These are phyloP conservation scores for Brassica napus DNA, from an alignment of 345 rosid genomes.

Conservation along the genomic window DNA sequence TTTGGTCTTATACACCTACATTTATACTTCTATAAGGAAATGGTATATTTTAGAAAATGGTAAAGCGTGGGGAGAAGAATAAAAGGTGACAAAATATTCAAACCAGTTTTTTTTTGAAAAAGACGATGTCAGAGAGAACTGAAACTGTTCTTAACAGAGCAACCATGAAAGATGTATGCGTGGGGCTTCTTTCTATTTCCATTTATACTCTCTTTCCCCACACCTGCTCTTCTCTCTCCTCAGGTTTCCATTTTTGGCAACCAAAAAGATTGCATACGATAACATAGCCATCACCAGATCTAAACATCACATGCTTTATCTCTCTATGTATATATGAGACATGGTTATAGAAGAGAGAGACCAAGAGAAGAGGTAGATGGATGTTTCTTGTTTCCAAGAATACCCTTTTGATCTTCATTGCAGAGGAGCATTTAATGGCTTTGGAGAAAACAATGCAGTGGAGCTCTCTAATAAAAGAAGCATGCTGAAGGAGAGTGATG, in stretches of 20 bases:
- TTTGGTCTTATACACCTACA: conserved; percentile 23
- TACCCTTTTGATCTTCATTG: conserved; percentile 27
- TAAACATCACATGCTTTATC: conserved; percentile 21
- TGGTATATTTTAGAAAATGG: conserved; percentile 13
- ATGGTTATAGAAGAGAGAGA: conserved; percentile 8
- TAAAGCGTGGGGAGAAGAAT: conserved; percentile 32
- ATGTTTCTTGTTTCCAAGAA: conserved; percentile 28
- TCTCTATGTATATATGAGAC: conserved; percentile 20
- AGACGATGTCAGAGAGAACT: conserved; percentile 35
- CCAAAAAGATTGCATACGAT: conserved; percentile 26
- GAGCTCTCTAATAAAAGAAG: conserved; percentile 1
- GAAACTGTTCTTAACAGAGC: conserved; percentile 41
- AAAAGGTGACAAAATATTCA: conserved; percentile 29
- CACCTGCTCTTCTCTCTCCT: conserved; percentile 28
- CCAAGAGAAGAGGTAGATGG: conserved; percentile 27
- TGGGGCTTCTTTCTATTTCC: conserved; percentile 38
- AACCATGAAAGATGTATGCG: conserved; percentile 40
- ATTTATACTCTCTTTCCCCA: neutral
- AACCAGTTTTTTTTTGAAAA: neutral
- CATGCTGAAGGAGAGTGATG: conserved; percentile 31
- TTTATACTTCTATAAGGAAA: conserved; percentile 36
- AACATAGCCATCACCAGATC: conserved; percentile 30
- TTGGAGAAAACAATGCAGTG: conserved; percentile 36
- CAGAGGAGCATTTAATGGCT: conserved; percentile 16
- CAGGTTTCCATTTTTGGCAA: conserved; percentile 32